These are phyloP conservation scores for Dictyostelium discoideum DNA, from an alignment of 78 protist species.

Conservation along the genomic window DNA sequence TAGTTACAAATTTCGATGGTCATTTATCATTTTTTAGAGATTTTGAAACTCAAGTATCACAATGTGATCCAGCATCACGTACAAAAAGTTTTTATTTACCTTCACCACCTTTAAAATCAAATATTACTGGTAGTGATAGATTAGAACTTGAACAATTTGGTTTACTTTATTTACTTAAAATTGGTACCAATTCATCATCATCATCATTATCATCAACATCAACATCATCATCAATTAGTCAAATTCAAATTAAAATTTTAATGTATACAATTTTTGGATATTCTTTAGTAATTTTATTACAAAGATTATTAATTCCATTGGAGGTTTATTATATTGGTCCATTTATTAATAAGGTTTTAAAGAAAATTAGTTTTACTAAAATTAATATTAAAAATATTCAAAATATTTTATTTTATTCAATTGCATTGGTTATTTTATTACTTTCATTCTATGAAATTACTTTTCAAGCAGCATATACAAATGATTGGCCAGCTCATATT, in stretches of 20 bases:
- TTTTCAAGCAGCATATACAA: constrained; percentile 45
- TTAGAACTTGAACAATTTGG: background rate
- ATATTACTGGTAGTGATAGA: background rate
- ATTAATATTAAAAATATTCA: background rate
- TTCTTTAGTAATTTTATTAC: background rate
- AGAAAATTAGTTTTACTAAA: background rate
- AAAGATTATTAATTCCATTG: background rate
- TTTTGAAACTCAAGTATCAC: background rate
- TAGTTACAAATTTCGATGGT: background rate
- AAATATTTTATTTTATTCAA: constrained; percentile 1
- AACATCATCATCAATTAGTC: background rate
- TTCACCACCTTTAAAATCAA: constrained; percentile 28
- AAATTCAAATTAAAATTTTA: background rate
- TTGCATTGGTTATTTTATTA: background rate
- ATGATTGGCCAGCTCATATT: constrained; percentile 88
- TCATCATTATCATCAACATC: background rate
- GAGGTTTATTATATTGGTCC: background rate
- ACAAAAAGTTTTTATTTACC: constrained; percentile 43
- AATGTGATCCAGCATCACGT: constrained; percentile 1
- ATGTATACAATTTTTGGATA: background rate
- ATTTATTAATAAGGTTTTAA: background rate
- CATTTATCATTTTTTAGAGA: constrained; percentile 29
- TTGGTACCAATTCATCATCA: background rate
- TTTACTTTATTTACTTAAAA: background rate
- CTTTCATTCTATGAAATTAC: constrained; percentile 49